Percentiles rank a stretch among this genome's conserved stretches.
Evolutionary conservation across 148 eudicot genomes (phyloP).

Genomic region (Gaultheria prostrata): DNA sequence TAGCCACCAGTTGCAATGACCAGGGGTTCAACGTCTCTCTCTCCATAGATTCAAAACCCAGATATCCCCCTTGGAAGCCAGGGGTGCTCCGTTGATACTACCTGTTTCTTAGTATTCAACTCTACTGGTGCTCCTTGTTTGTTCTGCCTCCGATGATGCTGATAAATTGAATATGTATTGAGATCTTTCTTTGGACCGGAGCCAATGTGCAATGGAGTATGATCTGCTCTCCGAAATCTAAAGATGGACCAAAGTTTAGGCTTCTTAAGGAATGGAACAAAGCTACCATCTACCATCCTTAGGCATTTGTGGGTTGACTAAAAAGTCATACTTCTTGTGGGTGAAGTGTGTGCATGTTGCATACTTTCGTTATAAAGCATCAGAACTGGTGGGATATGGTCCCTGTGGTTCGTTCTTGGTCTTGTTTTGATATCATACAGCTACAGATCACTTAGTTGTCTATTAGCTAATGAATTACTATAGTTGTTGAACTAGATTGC

Average conservation of each 20-base stretch:
- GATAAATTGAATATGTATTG: background rate
- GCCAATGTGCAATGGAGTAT: background rate
- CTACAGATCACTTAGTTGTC: background rate
- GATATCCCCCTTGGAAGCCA: too few species aligned
- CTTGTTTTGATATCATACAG: background rate
- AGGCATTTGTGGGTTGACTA: background rate
- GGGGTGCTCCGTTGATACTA: background rate
- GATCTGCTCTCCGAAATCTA: background rate
- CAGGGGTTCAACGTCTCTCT: too few species aligned
- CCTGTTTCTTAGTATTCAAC: background rate
- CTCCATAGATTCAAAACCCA: too few species aligned
- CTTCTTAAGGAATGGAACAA: background rate
- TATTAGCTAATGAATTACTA: background rate
- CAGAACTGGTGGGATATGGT: background rate
- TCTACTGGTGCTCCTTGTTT: background rate
- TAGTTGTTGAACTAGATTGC: background rate
- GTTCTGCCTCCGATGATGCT: background rate
- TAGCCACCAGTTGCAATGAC: too few species aligned
- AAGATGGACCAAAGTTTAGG: background rate
- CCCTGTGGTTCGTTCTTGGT: background rate
- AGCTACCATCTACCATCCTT: background rate
- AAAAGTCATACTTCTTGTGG: background rate
- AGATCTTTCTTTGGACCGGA: background rate
- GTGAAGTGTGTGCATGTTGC: background rate
- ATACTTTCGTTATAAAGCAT: background rate